Conservation (phyloP, 768 basidiomycete genomes). For the Agaricus sinodeliciosus region DNA sequence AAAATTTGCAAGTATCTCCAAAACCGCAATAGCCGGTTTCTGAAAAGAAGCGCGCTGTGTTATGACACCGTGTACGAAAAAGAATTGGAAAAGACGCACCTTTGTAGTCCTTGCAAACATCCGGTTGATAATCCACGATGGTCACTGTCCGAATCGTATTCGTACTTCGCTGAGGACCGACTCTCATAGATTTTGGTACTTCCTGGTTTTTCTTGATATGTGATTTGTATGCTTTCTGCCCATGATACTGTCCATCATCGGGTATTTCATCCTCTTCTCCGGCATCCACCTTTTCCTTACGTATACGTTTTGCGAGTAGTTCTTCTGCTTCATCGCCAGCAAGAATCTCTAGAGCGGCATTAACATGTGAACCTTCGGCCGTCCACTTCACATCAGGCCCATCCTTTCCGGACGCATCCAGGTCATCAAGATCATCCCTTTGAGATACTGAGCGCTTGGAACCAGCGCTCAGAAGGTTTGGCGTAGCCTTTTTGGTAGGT, state of each 20-base stretch:
- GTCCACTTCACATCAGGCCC: conserved; percentile 76
- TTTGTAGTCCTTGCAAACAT: conserved; percentile 99
- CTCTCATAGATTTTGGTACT: conserved; percentile 82
- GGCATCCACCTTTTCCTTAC: conserved; percentile 45
- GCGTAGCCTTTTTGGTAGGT: conserved; percentile 60
- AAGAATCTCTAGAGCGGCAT: conserved; percentile 67
- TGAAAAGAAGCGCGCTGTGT: conserved; percentile 23
- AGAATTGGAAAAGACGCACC: conserved; percentile 42
- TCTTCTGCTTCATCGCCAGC: conserved; percentile 81
- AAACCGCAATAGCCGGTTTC: conserved; percentile 99
- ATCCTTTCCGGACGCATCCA: conserved; percentile 48
- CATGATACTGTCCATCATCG: conserved; percentile 84
- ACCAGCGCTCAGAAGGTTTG: conserved; percentile 61
- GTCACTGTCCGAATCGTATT: conserved; percentile 92
- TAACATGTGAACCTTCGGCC: conserved; percentile 65
- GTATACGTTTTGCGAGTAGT: conserved; percentile 61
- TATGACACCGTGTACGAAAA: neutral
- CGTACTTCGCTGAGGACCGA: conserved; percentile 69
- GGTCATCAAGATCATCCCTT: conserved; percentile 53
- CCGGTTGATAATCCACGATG: conserved; percentile 95
- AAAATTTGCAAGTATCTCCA: conserved; percentile 98
- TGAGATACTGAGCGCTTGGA: conserved; percentile 47
- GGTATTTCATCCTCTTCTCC: conserved; percentile 54
- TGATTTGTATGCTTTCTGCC: conserved; percentile 73
- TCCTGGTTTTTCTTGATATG: conserved; percentile 81